Conservation (phyloP, 192 early-diverging fungal genomes). For the Diversispora eburnea region DNA sequence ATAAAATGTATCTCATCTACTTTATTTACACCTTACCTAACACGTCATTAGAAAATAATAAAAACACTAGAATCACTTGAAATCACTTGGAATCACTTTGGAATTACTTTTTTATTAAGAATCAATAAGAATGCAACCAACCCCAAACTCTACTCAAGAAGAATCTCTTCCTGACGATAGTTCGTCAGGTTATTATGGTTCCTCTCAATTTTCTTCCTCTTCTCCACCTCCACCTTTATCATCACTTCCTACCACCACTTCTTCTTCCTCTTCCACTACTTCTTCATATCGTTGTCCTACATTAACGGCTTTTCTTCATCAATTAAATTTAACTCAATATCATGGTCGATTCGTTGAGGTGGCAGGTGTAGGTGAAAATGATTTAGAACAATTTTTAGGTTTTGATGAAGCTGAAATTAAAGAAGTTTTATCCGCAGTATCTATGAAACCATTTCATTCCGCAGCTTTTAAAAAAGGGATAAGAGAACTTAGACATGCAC, state of each 20-base stretch:
- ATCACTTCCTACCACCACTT: too few relatives aligned
- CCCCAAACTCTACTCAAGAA: conserved; percentile 8
- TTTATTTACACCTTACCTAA: neutral
- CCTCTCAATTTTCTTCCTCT: neutral
- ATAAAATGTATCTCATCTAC: neutral
- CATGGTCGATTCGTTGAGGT: conserved; percentile 37
- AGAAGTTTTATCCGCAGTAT: conserved; percentile 42
- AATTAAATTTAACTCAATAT: conserved; percentile 51
- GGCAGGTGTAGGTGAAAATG: conserved; percentile 49
- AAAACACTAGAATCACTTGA: too few relatives aligned
- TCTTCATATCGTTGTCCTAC: conserved; percentile 28
- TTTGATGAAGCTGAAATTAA: conserved; percentile 53
- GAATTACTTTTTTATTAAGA: too few relatives aligned
- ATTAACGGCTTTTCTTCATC: conserved; percentile 44
- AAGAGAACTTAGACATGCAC: conserved; percentile 39
- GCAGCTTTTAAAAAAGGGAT: conserved; percentile 47
- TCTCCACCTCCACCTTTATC: neutral
- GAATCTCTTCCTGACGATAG: neutral
- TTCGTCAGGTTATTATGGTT: too few relatives aligned
- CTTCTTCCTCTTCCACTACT: neutral
- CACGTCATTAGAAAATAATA: neutral
- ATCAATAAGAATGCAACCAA: neutral
- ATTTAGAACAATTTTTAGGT: conserved; percentile 43
- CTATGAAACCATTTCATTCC: conserved; percentile 53
- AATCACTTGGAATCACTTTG: too few relatives aligned